phyloP scores from a whole-genome alignment of 148 eudicot species.

The Euryodendron excelsum region DNA sequence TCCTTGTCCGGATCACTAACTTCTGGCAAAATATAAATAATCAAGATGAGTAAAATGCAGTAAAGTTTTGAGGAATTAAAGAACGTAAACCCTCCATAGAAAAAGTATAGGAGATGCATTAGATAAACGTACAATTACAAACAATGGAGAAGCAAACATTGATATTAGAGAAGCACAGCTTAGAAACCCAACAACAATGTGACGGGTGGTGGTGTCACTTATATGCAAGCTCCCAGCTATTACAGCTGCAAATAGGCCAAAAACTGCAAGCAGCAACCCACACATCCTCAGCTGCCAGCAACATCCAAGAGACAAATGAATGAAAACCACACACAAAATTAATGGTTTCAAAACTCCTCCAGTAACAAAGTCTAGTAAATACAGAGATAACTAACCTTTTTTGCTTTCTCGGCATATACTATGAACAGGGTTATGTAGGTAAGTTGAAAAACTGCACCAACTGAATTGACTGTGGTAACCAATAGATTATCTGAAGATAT shows the following conservation, averaged over 20 bases:
- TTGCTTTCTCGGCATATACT: conserved; percentile 43
- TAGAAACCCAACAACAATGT: conserved; percentile 53
- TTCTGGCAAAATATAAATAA: conserved; percentile 38
- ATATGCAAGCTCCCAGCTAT: conserved; percentile 48
- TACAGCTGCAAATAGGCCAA: conserved; percentile 45
- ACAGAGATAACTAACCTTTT: conserved; percentile 46
- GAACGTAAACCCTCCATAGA: background rate
- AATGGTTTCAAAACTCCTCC: background rate
- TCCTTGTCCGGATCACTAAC: conserved; percentile 70
- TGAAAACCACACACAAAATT: background rate
- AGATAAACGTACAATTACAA: conserved; percentile 60
- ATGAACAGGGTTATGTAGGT: conserved; percentile 52
- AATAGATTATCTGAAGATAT: conserved; percentile 44
- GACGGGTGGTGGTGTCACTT: conserved; percentile 42
- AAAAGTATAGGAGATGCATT: background rate
- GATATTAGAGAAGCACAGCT: conserved; percentile 73
- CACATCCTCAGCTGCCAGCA: conserved; percentile 60
- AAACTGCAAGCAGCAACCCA: conserved; percentile 51
- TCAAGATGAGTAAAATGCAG: conserved; percentile 7
- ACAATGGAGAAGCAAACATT: conserved; percentile 91
- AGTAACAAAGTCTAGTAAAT: conserved; percentile 15
- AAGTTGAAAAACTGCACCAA: conserved; percentile 57
- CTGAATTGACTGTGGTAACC: conserved; percentile 59
- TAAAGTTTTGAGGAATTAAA: conserved; percentile 4
- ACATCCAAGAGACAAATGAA: conserved; percentile 1